Base-by-base conservation (phyloP, 805 yeast genomes). In the Yarrowia osloensis region DNA sequence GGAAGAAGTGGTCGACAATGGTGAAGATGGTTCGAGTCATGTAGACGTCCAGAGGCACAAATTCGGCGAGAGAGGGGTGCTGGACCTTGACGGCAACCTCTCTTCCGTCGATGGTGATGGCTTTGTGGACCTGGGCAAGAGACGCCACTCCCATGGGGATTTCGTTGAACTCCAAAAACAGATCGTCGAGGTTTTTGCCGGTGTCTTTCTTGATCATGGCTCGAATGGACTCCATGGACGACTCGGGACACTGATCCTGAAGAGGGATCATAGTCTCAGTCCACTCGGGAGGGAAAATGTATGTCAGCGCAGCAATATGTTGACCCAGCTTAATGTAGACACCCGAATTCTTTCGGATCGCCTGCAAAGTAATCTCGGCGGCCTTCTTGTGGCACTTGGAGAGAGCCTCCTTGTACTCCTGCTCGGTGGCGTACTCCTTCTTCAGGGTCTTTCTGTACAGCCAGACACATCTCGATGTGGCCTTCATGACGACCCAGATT, bases 81-180 rank as follows among this genome's bases (percentile, higher is more conserved):
- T 95, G 99, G 47, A 94, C 84, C 74, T 95, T 95, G 24, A 95
- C 97, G 0, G 99, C 99, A 2, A 94, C 98, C 72, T 82, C 85
- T 68, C 87, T 83, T 1, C 89, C 90, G 3, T 75, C 78, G 67
- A 79, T 82, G 66, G 93, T 74, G 1, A 76, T 82, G 0, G 96
- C 99, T 26, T 81, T 78, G 77, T 95, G 98, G 5, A 95, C 99
- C 74, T 95, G 99, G 0, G 99, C 99, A 70, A 95, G 81, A 0
- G 97, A 91, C 0, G 99, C 99, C 5, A 91, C 96, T 1, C 99
- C 99, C 47, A 95, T 87, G 0, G 99, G 99, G 11, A 75, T 77
- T 0, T 84, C 82, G 68, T 88, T 84, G 73, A 95, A 90, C 44
- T 82, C 85, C 11, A 78, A 75, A 75, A 95, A 95, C 47, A 86